Conservation (phyloP, 306 rosid genomes). For the Castanea mollissima region DNA sequence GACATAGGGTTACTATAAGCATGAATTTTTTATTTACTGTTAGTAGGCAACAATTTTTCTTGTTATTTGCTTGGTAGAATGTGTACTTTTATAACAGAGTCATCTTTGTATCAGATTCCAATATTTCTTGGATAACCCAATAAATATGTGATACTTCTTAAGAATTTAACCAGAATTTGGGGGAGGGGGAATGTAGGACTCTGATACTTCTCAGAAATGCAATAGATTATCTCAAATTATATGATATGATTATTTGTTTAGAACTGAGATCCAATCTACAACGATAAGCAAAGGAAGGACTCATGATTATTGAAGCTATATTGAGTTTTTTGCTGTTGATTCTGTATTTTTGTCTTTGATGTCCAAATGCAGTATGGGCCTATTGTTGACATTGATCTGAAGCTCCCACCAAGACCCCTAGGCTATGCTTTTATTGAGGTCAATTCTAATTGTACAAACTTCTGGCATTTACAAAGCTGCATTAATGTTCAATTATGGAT, state of each 20-base stretch:
- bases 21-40: not conserved
- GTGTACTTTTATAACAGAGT: too few species aligned
- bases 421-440: constrained; percentile 96
- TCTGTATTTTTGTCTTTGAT: constrained; percentile 4
- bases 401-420: constrained; percentile 86
- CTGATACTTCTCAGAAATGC: not conserved
- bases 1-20: not conserved
- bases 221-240: not conserved
- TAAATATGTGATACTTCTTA: not conserved
- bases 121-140: not conserved
- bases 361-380: constrained; percentile 71
- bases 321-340: not conserved
- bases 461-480: not conserved
- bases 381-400: constrained; percentile 85
- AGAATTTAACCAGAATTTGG: not conserved
- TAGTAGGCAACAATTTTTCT: not conserved
- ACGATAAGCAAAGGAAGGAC: not conserved
- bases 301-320: not conserved
- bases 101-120: not conserved
- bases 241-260: not conserved
- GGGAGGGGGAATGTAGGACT: not conserved
- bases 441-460: constrained; percentile 13
- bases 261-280: not conserved
- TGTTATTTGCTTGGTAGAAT: not conserved
- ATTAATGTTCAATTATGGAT: not conserved